phyloP scores from a whole-genome alignment of 768 basidiomycete species.

The Lentinula boryana region DNA sequence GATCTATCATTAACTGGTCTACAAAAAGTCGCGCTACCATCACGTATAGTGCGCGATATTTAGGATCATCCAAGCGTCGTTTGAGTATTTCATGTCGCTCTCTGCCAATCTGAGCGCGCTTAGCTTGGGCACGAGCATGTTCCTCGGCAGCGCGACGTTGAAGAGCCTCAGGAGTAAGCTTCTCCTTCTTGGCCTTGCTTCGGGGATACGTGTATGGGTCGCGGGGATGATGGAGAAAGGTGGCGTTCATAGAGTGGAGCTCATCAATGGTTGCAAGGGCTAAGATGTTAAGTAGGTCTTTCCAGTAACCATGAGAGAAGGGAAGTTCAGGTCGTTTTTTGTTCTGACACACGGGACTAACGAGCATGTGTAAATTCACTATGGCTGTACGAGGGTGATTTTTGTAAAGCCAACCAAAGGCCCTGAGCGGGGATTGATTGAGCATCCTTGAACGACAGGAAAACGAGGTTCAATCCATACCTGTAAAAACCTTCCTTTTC shows the following conservation, averaged over 20 bases:
- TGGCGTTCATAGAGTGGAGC: conserved; percentile 21
- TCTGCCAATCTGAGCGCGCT: conserved; percentile 16
- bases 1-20: conserved; percentile 42
- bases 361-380: conserved; percentile 47
- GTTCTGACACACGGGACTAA: conserved; percentile 41
- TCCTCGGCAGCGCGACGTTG: not conserved
- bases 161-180: not conserved
- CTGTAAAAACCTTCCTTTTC: conserved; percentile 57
- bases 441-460: not conserved
- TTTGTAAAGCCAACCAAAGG: conserved; percentile 64
- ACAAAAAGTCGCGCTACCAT: conserved; percentile 58
- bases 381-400: conserved; percentile 69
- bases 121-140: conserved; percentile 17
- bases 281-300: conserved; percentile 67
- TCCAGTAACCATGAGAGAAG: conserved; percentile 62
- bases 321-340: conserved; percentile 20
- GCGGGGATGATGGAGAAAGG: conserved; percentile 17
- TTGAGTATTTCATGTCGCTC: conserved; percentile 29
- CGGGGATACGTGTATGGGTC: conserved; percentile 10
- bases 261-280: conserved; percentile 51
- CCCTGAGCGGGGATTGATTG: conserved; percentile 20
- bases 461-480: conserved; percentile 20
- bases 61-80: conserved; percentile 37
- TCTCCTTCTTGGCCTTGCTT: not conserved
- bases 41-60: conserved; percentile 59